Conservation (phyloP, 2,329 filamentous ascomycete species). For the Aspergillus thermomutatus region DNA sequence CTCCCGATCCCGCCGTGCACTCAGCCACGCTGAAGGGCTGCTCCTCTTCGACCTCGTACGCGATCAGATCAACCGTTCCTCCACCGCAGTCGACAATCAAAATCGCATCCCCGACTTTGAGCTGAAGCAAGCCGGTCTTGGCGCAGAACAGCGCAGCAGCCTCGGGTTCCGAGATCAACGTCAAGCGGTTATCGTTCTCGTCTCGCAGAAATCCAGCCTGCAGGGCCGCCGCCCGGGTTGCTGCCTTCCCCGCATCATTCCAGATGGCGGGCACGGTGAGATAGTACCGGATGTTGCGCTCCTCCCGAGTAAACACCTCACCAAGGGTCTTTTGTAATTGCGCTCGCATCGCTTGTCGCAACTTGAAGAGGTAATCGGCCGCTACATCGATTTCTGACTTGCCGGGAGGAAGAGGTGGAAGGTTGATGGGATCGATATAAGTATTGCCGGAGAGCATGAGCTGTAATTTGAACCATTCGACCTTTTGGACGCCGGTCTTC, state of each 20-base stretch:
- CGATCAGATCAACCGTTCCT: slow-evolving; percentile 97
- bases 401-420: slow-evolving; percentile 91
- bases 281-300: slow-evolving; percentile 97
- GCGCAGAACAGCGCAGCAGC: slow-evolving; percentile 96
- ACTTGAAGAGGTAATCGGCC: slow-evolving; percentile 98
- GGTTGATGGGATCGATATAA: slow-evolving; percentile 98
- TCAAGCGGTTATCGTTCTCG: slow-evolving; percentile 95
- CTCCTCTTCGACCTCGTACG: slow-evolving; percentile 97
- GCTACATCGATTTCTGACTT: slow-evolving; percentile 99
- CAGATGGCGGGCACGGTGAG: slow-evolving; percentile 98
- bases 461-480: slow-evolving; percentile 99
- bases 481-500: slow-evolving; percentile 96
- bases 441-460: slow-evolving; percentile 98
- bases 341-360: slow-evolving; percentile 93
- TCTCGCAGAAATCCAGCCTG: slow-evolving; percentile 95
- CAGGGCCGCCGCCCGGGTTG: slow-evolving; percentile 90
- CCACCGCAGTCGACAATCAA: slow-evolving; percentile 97
- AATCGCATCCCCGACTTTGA: slow-evolving; percentile 98
- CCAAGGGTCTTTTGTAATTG: slow-evolving; percentile 94
- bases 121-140: slow-evolving; percentile 90
- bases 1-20: slow-evolving; percentile 94
- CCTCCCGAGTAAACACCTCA: slow-evolving; percentile 96
- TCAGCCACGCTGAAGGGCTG: slow-evolving; percentile 95
- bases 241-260: slow-evolving; percentile 98
- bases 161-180: slow-evolving; percentile 92